phyloP scores from a whole-genome alignment of 441 rosid genomes.

The Bocquillonia castaneifolia region DNA sequence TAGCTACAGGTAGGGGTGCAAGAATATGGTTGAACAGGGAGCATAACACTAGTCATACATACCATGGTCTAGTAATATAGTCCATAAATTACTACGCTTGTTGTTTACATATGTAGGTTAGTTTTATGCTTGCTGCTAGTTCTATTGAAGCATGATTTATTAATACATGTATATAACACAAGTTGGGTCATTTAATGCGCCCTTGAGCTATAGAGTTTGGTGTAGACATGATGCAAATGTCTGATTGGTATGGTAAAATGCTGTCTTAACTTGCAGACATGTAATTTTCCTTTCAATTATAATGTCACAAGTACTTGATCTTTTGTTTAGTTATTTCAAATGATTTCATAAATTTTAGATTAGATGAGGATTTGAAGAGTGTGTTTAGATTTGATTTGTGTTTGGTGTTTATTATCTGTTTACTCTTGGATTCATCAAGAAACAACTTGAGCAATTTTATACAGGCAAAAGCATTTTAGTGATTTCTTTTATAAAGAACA shows the following conservation, averaged over 20 bases:
- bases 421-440: not conserved
- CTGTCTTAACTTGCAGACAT: no score
- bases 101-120: not conserved
- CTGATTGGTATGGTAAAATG: no score
- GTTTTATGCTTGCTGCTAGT: not conserved
- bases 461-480: not conserved
- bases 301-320: no score
- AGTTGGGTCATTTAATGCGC: not conserved
- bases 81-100: no score
- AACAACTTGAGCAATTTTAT: not conserved
- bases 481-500: no score
- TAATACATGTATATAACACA: not conserved
- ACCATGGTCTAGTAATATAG: not conserved
- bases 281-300: no score
- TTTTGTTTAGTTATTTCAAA: no score
- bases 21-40: not conserved
- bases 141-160: not conserved
- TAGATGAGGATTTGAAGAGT: no score
- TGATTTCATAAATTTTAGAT: no score
- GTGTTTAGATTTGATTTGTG: not conserved
- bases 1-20: not conserved
- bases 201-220: no score
- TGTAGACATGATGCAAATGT: no score
- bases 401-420: no score
- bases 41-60: not conserved